Conservation (phyloP, 495 filamentous ascomycete species). For the Cetradonia linearis region DNA sequence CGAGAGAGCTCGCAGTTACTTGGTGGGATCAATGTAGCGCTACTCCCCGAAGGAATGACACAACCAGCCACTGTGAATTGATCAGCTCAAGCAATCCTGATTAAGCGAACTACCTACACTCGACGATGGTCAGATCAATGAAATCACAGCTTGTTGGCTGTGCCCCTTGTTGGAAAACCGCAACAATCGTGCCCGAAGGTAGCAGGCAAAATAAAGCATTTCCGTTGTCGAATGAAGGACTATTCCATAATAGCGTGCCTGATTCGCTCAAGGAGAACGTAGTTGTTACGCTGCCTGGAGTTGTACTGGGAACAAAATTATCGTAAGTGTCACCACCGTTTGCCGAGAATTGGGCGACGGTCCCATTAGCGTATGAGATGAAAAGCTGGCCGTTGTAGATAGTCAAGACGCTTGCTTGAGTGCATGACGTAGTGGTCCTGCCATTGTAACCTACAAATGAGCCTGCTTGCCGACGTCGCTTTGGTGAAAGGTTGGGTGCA, state of each 20-base stretch:
- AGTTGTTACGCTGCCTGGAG: constrained; percentile 1
- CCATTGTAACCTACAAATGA: constrained; percentile 12
- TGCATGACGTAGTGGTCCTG: constrained; percentile 12
- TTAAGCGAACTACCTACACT: not conserved
- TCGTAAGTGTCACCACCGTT: constrained; percentile 3
- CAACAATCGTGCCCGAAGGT: constrained; percentile 12
- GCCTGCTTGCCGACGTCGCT: constrained; percentile 13
- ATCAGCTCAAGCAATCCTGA: too few species aligned
- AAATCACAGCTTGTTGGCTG: constrained; percentile 14
- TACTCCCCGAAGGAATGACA: not conserved
- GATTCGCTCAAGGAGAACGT: constrained; percentile 12
- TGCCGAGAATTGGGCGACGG: constrained; percentile 14
- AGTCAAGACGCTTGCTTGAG: constrained; percentile 10
- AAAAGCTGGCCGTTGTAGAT: constrained; percentile 11
- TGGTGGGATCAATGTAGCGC: not conserved
- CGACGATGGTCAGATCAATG: constrained; percentile 12
- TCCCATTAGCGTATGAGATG: constrained; percentile 10
- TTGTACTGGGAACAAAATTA: constrained; percentile 11
- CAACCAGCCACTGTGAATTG: not conserved
- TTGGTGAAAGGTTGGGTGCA: constrained; percentile 5
- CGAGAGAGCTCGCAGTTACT: not conserved
- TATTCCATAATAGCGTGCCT: constrained; percentile 13
- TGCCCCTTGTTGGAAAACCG: constrained; percentile 11
- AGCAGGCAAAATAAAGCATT: constrained; percentile 17
- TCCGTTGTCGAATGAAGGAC: constrained; percentile 8